Percentiles rank a stretch among this genome's conserved stretches.
Conservation (phyloP, 768 basidiomycete genomes). For the Pleurotus platypus region DNA sequence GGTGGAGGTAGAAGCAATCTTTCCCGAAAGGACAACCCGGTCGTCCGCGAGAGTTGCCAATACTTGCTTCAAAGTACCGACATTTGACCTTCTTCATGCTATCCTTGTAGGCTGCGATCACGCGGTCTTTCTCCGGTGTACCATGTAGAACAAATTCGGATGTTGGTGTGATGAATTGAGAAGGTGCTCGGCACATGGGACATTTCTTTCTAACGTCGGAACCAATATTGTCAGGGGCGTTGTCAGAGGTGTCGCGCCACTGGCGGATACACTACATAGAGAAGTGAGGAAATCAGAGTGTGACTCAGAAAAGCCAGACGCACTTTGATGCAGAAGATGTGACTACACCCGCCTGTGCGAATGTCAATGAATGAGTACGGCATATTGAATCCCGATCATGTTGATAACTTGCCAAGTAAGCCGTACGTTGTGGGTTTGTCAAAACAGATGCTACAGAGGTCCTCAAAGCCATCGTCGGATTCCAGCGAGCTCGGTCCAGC, state of each 20-base stretch:
- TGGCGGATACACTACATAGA: slow-evolving; percentile 64
- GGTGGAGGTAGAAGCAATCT: slow-evolving; percentile 80
- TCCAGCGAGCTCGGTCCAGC: slow-evolving; percentile 1
- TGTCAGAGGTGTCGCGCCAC: slow-evolving; percentile 66
- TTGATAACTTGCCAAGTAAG: slow-evolving; percentile 49
- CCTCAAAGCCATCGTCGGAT: slow-evolving; percentile 35
- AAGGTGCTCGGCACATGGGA: slow-evolving; percentile 68
- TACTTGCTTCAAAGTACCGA: slow-evolving; percentile 51
- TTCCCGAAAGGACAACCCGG: slow-evolving; percentile 75
- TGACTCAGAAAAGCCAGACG: slow-evolving; percentile 14
- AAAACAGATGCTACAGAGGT: slow-evolving; percentile 69
- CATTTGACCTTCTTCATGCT: slow-evolving; percentile 74
- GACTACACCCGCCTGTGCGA: slow-evolving; percentile 61
- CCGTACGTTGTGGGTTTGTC: slow-evolving; percentile 71
- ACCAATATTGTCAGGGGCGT: slow-evolving; percentile 43
- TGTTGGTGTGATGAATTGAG: slow-evolving; percentile 71
- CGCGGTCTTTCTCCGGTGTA: slow-evolving; percentile 46
- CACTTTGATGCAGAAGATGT: slow-evolving; percentile 75
- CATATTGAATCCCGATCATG: background rate
- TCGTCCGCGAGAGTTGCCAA: slow-evolving; percentile 24
- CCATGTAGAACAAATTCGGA: slow-evolving; percentile 60
- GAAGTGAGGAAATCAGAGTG: background rate
- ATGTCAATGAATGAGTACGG: slow-evolving; percentile 9
- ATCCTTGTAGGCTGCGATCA: slow-evolving; percentile 57
- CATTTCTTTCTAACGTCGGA: slow-evolving; percentile 72